Evolutionary conservation across 192 early-diverging fungal genomes (phyloP), one percentile per base, ranked within the genome.

Genomic region (Powellomyces hirtus): DNA sequence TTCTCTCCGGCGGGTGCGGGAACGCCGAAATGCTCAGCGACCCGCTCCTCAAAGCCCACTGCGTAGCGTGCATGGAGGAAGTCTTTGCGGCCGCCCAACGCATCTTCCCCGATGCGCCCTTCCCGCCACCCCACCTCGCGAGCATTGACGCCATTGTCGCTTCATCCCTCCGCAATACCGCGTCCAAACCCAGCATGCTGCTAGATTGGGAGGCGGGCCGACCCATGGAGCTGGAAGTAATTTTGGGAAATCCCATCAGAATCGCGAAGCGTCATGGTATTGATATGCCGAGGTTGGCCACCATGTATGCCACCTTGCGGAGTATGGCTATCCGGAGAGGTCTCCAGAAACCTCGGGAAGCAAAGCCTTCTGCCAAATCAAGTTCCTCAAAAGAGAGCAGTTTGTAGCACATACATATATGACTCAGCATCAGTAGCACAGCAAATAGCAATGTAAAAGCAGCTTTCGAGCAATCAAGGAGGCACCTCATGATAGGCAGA

Each of bases 161-260:
- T 2, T 77, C 77, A 0, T 72, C 72, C 18, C 44, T 29, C 6
- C 38, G 59, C 0, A 56, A 61, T 4, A 46, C 26, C n/a, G 51
- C 73, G 3, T 73, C 76, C 20, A 66, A 70, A 40, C 84, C 86
- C 13, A 84, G 82, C 64, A 88, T 88, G 86, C 74, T 88, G 50
- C 75, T 84, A 75, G 86, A 88, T 64, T 84, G 73, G 59, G 59
- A 70, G 44, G 72, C 75, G 0, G 64, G 65, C 3, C 62, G 79
- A 22, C 77, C 80, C 31, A 73, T 88, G 76, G 86, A 88, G 69
- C 76, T 83, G 26, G 82, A 77, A 45, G 83, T 82, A 8, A 82
- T 88, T 52, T 53, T 88, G 16, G 70, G 69, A 8, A 75, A 81
- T 5, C 81, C 86, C 38, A 73, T 88, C 20, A 42, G 64, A 2